Conservation (phyloP, 2,329 filamentous ascomycete genomes). For the Botryotinia narcissicola region DNA sequence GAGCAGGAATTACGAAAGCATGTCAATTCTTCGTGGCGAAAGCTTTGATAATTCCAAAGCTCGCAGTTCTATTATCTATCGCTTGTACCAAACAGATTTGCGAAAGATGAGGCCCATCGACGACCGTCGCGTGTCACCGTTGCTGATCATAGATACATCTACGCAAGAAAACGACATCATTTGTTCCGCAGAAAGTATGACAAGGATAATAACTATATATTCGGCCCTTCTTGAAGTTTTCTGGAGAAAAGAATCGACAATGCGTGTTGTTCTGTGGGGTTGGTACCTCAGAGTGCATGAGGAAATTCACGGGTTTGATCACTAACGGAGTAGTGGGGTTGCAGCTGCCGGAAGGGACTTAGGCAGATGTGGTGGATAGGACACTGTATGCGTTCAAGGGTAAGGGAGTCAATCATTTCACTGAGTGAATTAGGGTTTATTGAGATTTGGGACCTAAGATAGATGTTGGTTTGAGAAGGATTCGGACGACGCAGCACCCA, state of each 20-base stretch:
- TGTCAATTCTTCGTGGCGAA: not conserved
- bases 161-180: not conserved
- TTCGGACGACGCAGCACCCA: too few species aligned
- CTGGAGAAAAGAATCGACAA: not conserved
- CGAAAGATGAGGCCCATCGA: not conserved
- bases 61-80: not conserved
- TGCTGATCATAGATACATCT: not conserved
- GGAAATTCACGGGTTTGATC: not conserved
- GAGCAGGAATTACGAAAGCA: not conserved
- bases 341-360: not conserved
- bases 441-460: not conserved
- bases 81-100: not conserved
- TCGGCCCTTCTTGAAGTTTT: not conserved
- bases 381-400: not conserved
- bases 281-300: not conserved
- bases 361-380: not conserved
- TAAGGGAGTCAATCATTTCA: fast-evolving
- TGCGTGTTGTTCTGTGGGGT: not conserved
- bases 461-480: too few species aligned
- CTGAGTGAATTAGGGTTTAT: fast-evolving
- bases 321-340: not conserved
- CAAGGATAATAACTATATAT: too few species aligned
- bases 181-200: too few species aligned
- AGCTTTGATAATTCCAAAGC: not conserved
- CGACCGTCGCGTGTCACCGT: not conserved